These are phyloP conservation scores for Lojkania enalia DNA, from an alignment of 2,329 filamentous ascomycete species.

Conservation along the genomic window DNA sequence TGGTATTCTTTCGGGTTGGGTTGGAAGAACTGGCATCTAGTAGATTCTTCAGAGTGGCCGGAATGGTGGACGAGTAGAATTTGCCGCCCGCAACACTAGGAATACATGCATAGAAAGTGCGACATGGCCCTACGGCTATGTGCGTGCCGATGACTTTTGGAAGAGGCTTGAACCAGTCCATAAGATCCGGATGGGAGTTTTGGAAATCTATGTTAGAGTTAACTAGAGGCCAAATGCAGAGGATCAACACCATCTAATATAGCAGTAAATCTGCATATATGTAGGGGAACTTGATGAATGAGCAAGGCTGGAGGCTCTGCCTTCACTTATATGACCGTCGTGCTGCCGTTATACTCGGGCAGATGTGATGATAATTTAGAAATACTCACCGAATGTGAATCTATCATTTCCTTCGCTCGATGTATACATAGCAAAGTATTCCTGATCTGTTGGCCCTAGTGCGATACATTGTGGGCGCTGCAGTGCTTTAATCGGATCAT, in stretches of 20 bases:
- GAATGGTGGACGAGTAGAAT: slow-evolving; percentile 1
- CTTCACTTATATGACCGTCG: too few species aligned
- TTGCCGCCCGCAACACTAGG: not conserved
- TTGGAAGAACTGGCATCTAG: not conserved
- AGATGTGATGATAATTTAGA: not conserved
- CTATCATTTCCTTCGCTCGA: not conserved
- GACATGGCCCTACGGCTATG: slow-evolving; percentile 5
- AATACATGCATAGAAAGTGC: slow-evolving; percentile 2
- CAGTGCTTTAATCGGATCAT: not conserved
- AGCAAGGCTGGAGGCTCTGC: too few species aligned
- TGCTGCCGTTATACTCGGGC: too few species aligned
- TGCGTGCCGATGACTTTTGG: slow-evolving; percentile 3
- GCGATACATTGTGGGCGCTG: slow-evolving; percentile 1
- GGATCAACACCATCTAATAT: too few species aligned
- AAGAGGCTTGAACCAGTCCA: slow-evolving; percentile 3
- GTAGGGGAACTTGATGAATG: too few species aligned
- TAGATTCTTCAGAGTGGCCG: not conserved
- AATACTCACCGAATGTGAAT: slow-evolving; percentile 1
- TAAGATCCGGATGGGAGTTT: not conserved
- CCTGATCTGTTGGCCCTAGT: not conserved
- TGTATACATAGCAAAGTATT: slow-evolving; percentile 2
- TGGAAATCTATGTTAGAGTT: slow-evolving; percentile 1
- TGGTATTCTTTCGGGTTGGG: not conserved
- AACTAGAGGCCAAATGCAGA: not conserved
- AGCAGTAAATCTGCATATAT: too few species aligned